Base-by-base conservation (phyloP, 805 yeast genomes). In the Starmerella stellata region DNA sequence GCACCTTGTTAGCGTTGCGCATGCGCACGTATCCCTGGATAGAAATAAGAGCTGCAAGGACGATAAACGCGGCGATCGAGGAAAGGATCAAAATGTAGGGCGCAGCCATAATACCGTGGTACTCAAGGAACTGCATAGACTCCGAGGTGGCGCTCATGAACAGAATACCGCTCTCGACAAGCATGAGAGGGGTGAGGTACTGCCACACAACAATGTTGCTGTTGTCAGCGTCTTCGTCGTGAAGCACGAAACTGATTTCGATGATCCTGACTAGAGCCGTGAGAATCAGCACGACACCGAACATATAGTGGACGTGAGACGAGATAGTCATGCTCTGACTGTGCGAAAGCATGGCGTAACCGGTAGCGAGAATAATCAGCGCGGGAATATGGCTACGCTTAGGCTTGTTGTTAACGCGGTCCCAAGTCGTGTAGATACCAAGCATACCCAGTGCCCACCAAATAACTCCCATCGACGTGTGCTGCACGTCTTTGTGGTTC, bases 131-230 rank as follows among this genome's bases (percentile, higher is more conserved):
- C 8, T 59, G 58, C 50, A 87, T 62, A 54, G 85, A 94, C 55
- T 87, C 93, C 54, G 85, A 95, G 45, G 69, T 85, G 18, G 96
- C 96, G 21, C 80, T 72, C 95, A 85, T 85, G 55, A 87, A 87
- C 44, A 80, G 52, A 5, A 78, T 56, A 1, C 96, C 96, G 1
- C 87, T 62, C 45, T 79, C 70, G 2, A 82, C 69, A 37, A 87
- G 63, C 38, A 82, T 70, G 55, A 82, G 72, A 2, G 95, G 78
- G 2, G 96, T 76, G n/a, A 83, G 51, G 54, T 79, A 79, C 59
- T 87, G 96, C 63, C 83, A 82, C 1, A 85, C 66, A 30, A 64
- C 53, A 18, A 81, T 70, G 29, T 58, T 59, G 4, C 70, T 72
- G 35, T 65, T 63, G 18, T 30, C 39, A 18, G 51, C 47, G 18